Percentiles rank a stretch among this genome's conserved stretches.
phyloP scores from a whole-genome alignment of 352 stramenopile genomes.

The Globisporangium uncinulatum region DNA sequence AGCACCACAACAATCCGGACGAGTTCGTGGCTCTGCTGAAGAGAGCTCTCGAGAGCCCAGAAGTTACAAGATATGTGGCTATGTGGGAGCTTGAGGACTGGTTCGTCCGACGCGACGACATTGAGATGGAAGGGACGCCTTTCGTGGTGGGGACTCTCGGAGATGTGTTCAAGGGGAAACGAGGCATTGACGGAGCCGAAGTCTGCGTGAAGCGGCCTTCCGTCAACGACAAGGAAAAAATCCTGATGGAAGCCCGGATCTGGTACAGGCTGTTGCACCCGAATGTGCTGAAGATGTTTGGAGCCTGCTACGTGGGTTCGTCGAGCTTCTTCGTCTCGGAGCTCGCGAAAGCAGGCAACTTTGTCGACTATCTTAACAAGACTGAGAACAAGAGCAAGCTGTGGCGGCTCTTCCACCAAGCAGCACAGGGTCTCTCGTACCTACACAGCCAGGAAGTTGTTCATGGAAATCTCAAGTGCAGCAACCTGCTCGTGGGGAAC shows the following conservation, averaged over 20 bases:
- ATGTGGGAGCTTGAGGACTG: not conserved
- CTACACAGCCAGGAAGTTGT: conserved; percentile 56
- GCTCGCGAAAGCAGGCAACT: conserved; percentile 27
- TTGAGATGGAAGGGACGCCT: conserved; percentile 5
- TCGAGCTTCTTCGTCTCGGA: conserved; percentile 26
- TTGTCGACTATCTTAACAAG: conserved; percentile 27
- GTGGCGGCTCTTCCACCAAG: conserved; percentile 29
- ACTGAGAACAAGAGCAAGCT: conserved; percentile 12
- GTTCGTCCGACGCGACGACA: conserved; percentile 2
- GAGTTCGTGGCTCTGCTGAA: conserved; percentile 8
- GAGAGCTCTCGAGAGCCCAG: conserved; percentile 3
- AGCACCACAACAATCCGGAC: not conserved
- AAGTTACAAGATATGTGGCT: not conserved
- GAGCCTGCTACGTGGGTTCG: conserved; percentile 20
- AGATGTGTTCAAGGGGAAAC: conserved; percentile 13
- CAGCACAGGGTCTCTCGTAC: conserved; percentile 42
- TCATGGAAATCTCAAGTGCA: conserved; percentile 87
- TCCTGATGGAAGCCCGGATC: conserved; percentile 23
- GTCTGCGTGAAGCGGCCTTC: conserved; percentile 27
- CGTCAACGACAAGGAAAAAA: not conserved
- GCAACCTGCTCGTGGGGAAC: conserved; percentile 74
- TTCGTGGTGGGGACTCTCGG: conserved; percentile 11
- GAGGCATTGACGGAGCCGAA: conserved; percentile 3
- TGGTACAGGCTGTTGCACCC: conserved; percentile 25
- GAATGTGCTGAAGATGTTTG: conserved; percentile 24